Evolutionary conservation across 2,329 filamentous ascomycete genomes (phyloP), one percentile per base, ranked within the genome.

Genomic region (Xylariaceae sp.): DNA sequence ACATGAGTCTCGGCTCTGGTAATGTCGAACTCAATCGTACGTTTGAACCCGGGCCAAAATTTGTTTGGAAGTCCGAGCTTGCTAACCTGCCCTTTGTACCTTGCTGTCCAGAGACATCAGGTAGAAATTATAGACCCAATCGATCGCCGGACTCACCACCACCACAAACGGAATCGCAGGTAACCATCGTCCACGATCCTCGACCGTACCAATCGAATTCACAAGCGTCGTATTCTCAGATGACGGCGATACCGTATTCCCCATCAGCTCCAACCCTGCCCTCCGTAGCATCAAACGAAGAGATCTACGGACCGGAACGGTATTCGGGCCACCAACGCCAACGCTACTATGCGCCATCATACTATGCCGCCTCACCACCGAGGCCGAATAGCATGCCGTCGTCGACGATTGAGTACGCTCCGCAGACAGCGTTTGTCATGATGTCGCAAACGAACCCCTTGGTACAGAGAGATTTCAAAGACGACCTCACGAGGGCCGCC

Each of bases 401-500:
- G n/a, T n/a, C n/a, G n/a, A 50, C 54, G 38, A 19, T 50, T 3
- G 61, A 63, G 16, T 62, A 54, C 15, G 67, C 67, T 43, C 59
- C 69, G 26, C 53, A 58, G 9, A 63, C 65, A 39, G 50, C 44
- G 11, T 40, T 65, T 15, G 56, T 64, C 44, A 65, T 69, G 59
- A 53, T 53, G 45, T 34, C 50, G 46, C 37, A 50, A 45, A 39
- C 46, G 46, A 51, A 56, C 43, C 44, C 51, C 18, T 40, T 51
- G 21, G 43, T 41, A 30, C 38, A 41, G 28, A 51, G 46, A 30
- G 56, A 63, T 36, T 70, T 75, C 54, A 73, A 74, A 37, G 73
- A 78, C 38, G 69, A 73, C 30, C 56, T 76, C 24, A 64, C 69
- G 34, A 62, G 71, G 37, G 66, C 70, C 13, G 72, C 59, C 31